A percentile compares a stretch with the other conserved stretches of the same genome.
phyloP scores from a whole-genome alignment of 1,284 basidiomycete genomes.

The Gymnopus androsaceus region DNA sequence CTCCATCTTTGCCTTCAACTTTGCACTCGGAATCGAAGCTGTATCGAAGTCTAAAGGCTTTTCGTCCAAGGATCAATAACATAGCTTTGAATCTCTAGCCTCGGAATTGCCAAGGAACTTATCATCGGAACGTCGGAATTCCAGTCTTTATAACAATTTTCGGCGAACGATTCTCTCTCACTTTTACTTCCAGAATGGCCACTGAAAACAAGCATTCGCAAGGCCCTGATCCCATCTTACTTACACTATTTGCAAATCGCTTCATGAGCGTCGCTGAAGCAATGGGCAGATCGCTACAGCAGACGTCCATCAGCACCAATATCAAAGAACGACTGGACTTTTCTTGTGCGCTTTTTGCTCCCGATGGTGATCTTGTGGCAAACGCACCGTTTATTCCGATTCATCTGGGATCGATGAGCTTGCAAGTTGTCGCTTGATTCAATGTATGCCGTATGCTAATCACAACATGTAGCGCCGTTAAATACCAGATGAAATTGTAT shows the following conservation, averaged over 20 bases:
- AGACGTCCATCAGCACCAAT: conserved; percentile 90
- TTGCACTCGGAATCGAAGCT: too few relatives aligned
- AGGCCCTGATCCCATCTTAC: conserved; percentile 80
- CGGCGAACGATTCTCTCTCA: too few relatives aligned
- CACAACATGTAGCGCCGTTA: conserved; percentile 68
- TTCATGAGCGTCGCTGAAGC: conserved; percentile 94
- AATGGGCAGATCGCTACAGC: conserved; percentile 87
- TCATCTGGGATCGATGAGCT: conserved; percentile 82
- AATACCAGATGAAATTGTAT: conserved; percentile 84
- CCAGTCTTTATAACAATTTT: background rate
- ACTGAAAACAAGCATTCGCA: conserved; percentile 21
- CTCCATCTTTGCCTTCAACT: too few relatives aligned
- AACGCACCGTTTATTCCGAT: conserved; percentile 89
- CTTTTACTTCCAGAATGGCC: background rate
- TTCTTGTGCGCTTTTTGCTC: conserved; percentile 88
- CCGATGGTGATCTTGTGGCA: conserved; percentile 88
- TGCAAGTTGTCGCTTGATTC: conserved; percentile 50
- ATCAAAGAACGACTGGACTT: conserved; percentile 91
- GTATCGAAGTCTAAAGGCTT: too few relatives aligned
- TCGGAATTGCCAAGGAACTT: background rate
- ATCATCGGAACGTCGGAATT: background rate
- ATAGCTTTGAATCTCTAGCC: background rate
- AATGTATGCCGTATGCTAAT: conserved; percentile 5
- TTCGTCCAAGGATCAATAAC: too few relatives aligned
- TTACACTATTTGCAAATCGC: conserved; percentile 89